Conservation (phyloP, 164 flowering plant genomes). For the Brasenia schreberi region DNA sequence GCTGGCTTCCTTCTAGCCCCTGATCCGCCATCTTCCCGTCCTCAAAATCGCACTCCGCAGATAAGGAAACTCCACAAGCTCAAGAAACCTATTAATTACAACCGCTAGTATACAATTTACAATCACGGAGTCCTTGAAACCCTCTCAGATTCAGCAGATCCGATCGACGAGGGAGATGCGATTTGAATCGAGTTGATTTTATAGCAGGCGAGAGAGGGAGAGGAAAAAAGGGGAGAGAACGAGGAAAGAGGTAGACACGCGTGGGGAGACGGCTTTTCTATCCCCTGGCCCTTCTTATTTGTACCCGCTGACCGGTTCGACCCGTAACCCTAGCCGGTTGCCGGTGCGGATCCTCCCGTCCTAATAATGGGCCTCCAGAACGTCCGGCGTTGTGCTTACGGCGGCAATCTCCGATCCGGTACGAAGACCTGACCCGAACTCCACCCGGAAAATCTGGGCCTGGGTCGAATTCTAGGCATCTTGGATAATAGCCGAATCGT, state of each 20-base stretch:
- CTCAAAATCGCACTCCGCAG: not conserved
- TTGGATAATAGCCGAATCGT: no score
- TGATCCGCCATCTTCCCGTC: constrained; percentile 9
- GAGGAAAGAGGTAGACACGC: not conserved
- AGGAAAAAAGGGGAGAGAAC: not conserved
- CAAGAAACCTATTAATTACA: not conserved
- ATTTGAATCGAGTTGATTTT: not conserved
- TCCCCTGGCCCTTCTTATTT: not conserved
- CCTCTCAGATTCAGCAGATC: not conserved
- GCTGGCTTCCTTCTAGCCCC: constrained; percentile 15
- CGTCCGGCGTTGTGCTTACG: no score
- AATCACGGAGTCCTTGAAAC: no score
- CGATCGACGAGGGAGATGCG: not conserved
- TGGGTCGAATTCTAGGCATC: no score
- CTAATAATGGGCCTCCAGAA: no score
- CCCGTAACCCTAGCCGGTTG: not conserved
- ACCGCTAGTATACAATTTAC: not conserved
- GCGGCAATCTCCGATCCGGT: no score
- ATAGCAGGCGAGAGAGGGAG: not conserved
- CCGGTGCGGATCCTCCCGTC: not conserved
- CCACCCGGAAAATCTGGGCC: no score
- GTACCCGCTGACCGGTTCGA: not conserved
- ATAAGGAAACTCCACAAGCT: no score
- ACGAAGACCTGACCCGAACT: no score
- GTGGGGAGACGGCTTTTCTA: not conserved